phyloP scores from a whole-genome alignment of 164 flowering plant species.

The Litsea cubeba region DNA sequence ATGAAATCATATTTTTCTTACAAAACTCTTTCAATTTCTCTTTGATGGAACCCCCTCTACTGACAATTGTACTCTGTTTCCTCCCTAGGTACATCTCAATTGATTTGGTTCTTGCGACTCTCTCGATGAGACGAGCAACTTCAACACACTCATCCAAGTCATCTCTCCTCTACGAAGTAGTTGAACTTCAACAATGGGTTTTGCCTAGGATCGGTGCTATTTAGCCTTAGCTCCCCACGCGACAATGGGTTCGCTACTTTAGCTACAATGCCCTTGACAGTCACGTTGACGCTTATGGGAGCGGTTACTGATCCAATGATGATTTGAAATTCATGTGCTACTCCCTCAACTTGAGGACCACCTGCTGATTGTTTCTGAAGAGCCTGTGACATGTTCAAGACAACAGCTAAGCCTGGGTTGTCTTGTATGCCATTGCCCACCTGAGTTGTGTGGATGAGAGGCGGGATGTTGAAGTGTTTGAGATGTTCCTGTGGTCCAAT shows the following conservation, averaged over 20 bases:
- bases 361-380: slow-evolving; percentile 14
- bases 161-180: slow-evolving; percentile 19
- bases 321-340: slow-evolving; percentile 22
- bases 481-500: slow-evolving; percentile 35
- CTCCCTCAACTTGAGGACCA: slow-evolving; percentile 30
- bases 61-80: neutral
- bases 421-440: slow-evolving; percentile 37
- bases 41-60: neutral
- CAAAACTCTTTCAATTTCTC: slow-evolving; percentile 26
- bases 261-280: slow-evolving; percentile 17
- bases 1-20: slow-evolving; percentile 27
- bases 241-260: slow-evolving; percentile 31
- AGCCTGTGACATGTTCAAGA: slow-evolving; percentile 14
- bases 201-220: slow-evolving; percentile 25
- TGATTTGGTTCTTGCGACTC: slow-evolving; percentile 22
- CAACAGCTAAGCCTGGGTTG: slow-evolving; percentile 25
- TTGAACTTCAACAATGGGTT: slow-evolving; percentile 39
- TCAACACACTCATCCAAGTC: slow-evolving; percentile 29
- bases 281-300: slow-evolving; percentile 23
- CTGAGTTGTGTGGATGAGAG: slow-evolving; percentile 1
- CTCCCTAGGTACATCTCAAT: slow-evolving; percentile 19
- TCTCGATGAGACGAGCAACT: slow-evolving; percentile 12
- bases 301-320: slow-evolving; percentile 20
- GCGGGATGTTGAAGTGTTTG: slow-evolving; percentile 20
- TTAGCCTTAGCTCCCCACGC: slow-evolving; percentile 21